Base-by-base conservation (phyloP, 805 yeast genomes). In the Candida chauliodis region DNA sequence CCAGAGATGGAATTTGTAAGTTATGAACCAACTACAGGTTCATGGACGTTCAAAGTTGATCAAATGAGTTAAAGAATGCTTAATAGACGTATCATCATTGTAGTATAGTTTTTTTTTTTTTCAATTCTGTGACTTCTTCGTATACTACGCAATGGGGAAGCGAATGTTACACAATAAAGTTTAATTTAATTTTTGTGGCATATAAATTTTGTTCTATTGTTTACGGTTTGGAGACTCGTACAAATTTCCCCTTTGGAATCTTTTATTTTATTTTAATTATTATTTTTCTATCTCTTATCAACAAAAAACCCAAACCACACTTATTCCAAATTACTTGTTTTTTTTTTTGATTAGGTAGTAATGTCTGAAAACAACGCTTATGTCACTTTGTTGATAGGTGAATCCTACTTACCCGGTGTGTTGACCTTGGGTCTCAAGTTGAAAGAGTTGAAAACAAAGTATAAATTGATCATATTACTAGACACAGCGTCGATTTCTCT, bases 21-120 rank as follows among this genome's bases (percentile, higher is more conserved):
- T 35, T 93, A 87, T 66, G 93, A 89, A 47, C 78, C 91, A 0
- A 73, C 70, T 26, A 72, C 85, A 1, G 93, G 93, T 28, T 70
- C 77, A 33, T 84, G 89, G 86, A 68, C 75, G 1, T 85, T 84
- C 50, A 61, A 68, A 8, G 75, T 75, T 24, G 73, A 73, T 25
- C 63, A 65, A 27, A 57, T 42, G 35, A 22, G 24, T 21, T 10
- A 21, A 21, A 21, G 7, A 8, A 21, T 21, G 24, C 24, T 10
- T 10, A 21, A 21, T 21, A 8, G 24, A 10, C 24, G 10, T 17
- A n/a, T n/a, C n/a, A n/a, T n/a, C n/a, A n/a, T n/a, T n/a, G n/a
- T n/a, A n/a, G n/a, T n/a, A n/a, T n/a, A n/a, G n/a, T n/a, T n/a
- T n/a, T n/a, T n/a, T n/a, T n/a, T n/a, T n/a, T n/a, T n/a, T n/a